Evolutionary conservation across 441 rosid species (phyloP).

Genomic region (Sinapis alba): DNA sequence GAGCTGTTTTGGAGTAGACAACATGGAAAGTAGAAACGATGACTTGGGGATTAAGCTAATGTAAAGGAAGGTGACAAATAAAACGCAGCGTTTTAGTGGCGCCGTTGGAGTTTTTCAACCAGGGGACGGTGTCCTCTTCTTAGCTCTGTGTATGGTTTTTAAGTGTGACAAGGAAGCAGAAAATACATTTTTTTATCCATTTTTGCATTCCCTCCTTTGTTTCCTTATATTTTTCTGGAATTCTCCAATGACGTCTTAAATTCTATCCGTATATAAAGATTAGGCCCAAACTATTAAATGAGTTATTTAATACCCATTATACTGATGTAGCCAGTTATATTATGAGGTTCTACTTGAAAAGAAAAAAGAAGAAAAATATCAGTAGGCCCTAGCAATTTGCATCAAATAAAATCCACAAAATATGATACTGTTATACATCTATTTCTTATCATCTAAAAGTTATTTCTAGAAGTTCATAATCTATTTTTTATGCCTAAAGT

Average conservation of each 20-base stretch:
- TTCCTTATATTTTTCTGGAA: neutral
- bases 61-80: neutral
- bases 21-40: neutral
- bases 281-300: neutral
- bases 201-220: slow-evolving; percentile 29
- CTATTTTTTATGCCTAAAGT: neutral
- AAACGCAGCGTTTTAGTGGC: slow-evolving; percentile 37
- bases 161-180: slow-evolving; percentile 24
- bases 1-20: neutral
- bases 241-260: neutral
- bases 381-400: no score
- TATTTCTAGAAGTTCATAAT: neutral
- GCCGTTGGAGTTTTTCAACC: slow-evolving; percentile 18
- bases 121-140: slow-evolving; percentile 30
- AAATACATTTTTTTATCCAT: slow-evolving; percentile 3
- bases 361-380: no score
- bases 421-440: neutral
- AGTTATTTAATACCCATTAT: neutral
- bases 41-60: neutral
- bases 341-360: neutral
- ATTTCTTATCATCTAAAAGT: neutral
- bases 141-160: neutral
- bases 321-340: neutral
- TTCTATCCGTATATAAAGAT: neutral
- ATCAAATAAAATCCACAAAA: no score